Conservation (phyloP, 495 filamentous ascomycete species). For the Trichoderma gamsii region DNA sequence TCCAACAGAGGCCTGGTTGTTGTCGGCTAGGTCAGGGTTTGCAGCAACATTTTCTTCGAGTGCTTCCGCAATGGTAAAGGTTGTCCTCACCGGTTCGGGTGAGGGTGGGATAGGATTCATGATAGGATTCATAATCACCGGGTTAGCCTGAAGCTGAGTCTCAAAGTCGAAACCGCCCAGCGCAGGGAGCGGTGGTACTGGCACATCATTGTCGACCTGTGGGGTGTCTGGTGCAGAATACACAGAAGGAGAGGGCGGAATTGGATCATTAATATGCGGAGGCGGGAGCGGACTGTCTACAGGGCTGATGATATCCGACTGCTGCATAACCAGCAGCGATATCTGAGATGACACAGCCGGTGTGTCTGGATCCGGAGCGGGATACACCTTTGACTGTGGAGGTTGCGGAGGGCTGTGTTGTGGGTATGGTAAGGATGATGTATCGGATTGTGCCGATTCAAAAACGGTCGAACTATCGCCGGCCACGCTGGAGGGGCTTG, state of each 20-base stretch:
- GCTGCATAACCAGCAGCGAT: neutral
- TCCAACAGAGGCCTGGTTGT: neutral
- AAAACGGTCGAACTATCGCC: neutral
- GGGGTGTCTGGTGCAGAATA: neutral
- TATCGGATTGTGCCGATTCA: slow-evolving; percentile 1
- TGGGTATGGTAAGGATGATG: neutral
- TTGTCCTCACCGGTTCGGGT: neutral
- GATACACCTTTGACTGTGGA: neutral
- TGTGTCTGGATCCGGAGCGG: neutral
- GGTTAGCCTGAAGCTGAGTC: neutral
- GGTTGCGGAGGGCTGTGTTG: slow-evolving; percentile 2
- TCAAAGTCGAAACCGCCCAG: neutral
- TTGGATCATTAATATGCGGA: neutral
- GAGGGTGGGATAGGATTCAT: slow-evolving; percentile 1
- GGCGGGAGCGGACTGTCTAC: neutral
- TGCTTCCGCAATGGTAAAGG: neutral
- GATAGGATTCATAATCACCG: neutral
- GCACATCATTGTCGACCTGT: neutral
- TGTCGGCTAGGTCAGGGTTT: neutral
- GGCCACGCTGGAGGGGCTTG: neutral
- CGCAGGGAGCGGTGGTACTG: neutral
- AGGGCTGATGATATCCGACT: neutral
- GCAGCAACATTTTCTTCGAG: neutral
- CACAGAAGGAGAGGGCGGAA: slow-evolving; percentile 3
- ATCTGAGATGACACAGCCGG: slow-evolving; percentile 2